Base-by-base conservation (phyloP, 208 protist species). In the Acanthamoeba culbertsoni region DNA sequence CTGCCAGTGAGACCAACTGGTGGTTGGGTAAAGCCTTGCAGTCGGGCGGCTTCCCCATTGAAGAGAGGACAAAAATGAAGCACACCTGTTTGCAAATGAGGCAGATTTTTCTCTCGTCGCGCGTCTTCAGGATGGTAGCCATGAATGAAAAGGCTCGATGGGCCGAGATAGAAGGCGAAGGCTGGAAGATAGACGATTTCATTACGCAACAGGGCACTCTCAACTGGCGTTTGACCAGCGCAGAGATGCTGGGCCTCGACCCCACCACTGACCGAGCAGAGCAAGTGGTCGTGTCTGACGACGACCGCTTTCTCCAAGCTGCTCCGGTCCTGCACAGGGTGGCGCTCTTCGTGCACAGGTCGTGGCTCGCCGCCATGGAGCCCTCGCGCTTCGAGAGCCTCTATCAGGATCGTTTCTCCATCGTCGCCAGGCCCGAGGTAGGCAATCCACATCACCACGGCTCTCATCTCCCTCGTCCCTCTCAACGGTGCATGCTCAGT, bases 291-390 rank as follows among this genome's bases (percentile, higher is more conserved):
- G 43, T 20, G 16, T 46, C 73, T 10, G 73, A 84, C 43, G 73
- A 84, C 43, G 73, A 46, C 43, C 43, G 31, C 26, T 84, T 84
- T 43, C 45, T 84, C n/a, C 73, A 7, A 10, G 73, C 43, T 12
- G 73, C 73, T 3, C 73, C 73, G n/a, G 48, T 40, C 73, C 43
- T 84, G 73, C 73, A 43, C 73, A 84, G 55, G 73, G 73, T 84
- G 8, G 37, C 43, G 43, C 73, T 84, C 43, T 55, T 84, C 45
- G 73, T 84, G 73, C 73, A 84, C 43, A 37, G 73, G n/a, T 35
- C 28, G 26, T 84, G 73, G 73, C 45, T 84, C 20, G 40, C 7
- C 73, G 43, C 28, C 73, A 84, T 84, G 73, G 14, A 37, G 0
- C 2, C 73, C 45, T 5, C 3, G 42, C 73, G 43, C 43, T 84